Evolutionary conservation across 441 rosid species (phyloP), one percentile per base, ranked within the genome.

Genomic region (Breynia disticha): DNA sequence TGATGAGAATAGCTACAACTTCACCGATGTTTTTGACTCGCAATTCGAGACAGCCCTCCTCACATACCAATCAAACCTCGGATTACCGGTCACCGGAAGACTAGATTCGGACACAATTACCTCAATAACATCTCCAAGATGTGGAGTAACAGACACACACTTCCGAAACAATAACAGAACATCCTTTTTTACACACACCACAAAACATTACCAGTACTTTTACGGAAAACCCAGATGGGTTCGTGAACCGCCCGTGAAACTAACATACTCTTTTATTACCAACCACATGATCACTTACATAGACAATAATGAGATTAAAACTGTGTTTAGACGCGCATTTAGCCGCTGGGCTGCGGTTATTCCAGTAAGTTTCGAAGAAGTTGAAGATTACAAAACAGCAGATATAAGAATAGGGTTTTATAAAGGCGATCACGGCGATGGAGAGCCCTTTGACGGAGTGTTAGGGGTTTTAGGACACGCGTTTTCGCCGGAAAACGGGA

Each of bases 401-500:
- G 79, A 87, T 50, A 70, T 90, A 13, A 68, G 51, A 42, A 84
- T 90, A 44, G 95, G 86, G 24, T 90, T 86, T 52, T 80, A 71
- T 57, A 16, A 28, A 0, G 75, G 82, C 0, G 81, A 77, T 45
- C 97, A 87, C 60, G 96, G 96, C 3, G 97, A 90, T 50, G 90
- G 95, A 0, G 54, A 79, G 39, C 81, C 96, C 63, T 90, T 90
- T 21, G 95, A 90, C 54, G 95, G 96, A 32, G 91, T 79, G 6
- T 66, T 84, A 4, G 90, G 96, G 22, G 83, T 88, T 9, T 64
- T 87, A 53, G 96, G 76, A 3, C 97, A 90, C 63, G 86, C 96
- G 1, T 90, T 87, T 64, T 77, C 91, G 28, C 97, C 96, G 17
- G 79, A 78, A 56, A 83, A 79, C 55, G 97, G 96, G 53, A 68